Percentiles rank a stretch among this genome's conserved stretches.
phyloP scores from a whole-genome alignment of 495 filamentous ascomycete genomes.

The Aspergillus kassunensis region DNA sequence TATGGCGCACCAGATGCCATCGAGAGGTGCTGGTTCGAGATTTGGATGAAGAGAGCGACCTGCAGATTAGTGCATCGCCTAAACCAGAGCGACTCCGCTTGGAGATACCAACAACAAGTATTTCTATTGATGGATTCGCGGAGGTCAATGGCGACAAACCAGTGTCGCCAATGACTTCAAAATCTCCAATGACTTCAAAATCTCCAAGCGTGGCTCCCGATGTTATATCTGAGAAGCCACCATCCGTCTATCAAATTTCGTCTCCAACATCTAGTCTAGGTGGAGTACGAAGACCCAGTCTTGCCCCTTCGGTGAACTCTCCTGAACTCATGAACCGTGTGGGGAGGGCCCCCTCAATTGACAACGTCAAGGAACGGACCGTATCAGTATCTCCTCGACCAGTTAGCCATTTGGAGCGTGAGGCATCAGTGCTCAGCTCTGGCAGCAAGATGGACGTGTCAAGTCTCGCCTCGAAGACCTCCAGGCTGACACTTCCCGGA shows the following conservation, averaged over 20 bases:
- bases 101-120: slow-evolving; percentile 15
- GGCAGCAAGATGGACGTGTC: slow-evolving; percentile 34
- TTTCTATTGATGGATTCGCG: neutral
- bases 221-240: neutral
- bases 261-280: slow-evolving; percentile 19
- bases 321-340: slow-evolving; percentile 23
- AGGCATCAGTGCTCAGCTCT: slow-evolving; percentile 39
- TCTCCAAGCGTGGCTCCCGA: neutral
- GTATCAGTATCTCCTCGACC: slow-evolving; percentile 26
- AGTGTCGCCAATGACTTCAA: slow-evolving; percentile 8
- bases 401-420: slow-evolving; percentile 28
- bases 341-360: slow-evolving; percentile 30
- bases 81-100: slow-evolving; percentile 19
- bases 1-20: slow-evolving; percentile 89
- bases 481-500: slow-evolving; percentile 35
- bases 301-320: slow-evolving; percentile 32
- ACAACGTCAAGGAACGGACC: slow-evolving; percentile 25
- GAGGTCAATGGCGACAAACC: slow-evolving; percentile 9
- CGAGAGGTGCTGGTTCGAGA: slow-evolving; percentile 82
- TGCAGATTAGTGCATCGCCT: slow-evolving; percentile 15
- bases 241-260: slow-evolving; percentile 12
- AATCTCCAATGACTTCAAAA: slow-evolving; percentile 10
- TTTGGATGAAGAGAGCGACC: slow-evolving; percentile 65
- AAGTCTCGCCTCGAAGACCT: slow-evolving; percentile 35
- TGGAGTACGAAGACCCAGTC: slow-evolving; percentile 35